A percentile compares a stretch with the other conserved stretches of the same genome.
Conservation (phyloP, 257 asterid species). For the Thymus quinquecostatus region DNA sequence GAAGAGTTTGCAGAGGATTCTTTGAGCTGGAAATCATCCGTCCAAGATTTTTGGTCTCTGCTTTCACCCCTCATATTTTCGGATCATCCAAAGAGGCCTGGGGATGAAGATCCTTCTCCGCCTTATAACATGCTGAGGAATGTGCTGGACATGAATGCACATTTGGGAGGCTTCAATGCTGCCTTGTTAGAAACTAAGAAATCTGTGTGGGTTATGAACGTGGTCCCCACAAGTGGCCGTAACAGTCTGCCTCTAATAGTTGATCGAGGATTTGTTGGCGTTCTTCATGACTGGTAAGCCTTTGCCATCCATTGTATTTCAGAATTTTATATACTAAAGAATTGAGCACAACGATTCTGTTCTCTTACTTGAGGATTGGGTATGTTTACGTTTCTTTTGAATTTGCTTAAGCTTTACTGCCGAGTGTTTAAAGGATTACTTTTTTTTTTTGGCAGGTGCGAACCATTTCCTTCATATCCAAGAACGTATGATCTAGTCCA, state of each 20-base stretch:
- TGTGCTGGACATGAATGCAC: conserved; percentile 98
- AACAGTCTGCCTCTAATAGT: conserved; percentile 79
- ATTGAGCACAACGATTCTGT: not conserved
- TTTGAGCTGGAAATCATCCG: conserved; percentile 75
- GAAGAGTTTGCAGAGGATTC: conserved; percentile 79
- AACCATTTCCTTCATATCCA: conserved; percentile 95
- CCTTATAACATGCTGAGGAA: conserved; percentile 99
- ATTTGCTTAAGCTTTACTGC: conserved; percentile 1
- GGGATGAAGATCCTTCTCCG: conserved; percentile 98
- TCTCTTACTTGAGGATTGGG: not conserved
- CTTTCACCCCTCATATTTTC: conserved; percentile 95
- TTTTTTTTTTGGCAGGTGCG: conserved; percentile 69
- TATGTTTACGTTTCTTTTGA: not conserved
- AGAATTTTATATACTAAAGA: not conserved
- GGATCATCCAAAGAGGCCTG: conserved; percentile 99
- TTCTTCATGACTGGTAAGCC: conserved; percentile 86
- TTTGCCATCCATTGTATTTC: conserved; percentile 20
- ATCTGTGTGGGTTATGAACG: conserved; percentile 99
- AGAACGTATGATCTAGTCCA: conserved; percentile 98
- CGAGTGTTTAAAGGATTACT: conserved; percentile 17
- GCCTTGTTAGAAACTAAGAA: conserved; percentile 80
- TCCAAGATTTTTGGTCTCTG: conserved; percentile 87
- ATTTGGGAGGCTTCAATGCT: conserved; percentile 87
- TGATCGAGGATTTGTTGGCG: conserved; percentile 88
- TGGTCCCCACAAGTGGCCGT: conserved; percentile 74